Base-by-base conservation (phyloP, 2,329 filamentous ascomycete genomes). In the Beauveria sp. region DNA sequence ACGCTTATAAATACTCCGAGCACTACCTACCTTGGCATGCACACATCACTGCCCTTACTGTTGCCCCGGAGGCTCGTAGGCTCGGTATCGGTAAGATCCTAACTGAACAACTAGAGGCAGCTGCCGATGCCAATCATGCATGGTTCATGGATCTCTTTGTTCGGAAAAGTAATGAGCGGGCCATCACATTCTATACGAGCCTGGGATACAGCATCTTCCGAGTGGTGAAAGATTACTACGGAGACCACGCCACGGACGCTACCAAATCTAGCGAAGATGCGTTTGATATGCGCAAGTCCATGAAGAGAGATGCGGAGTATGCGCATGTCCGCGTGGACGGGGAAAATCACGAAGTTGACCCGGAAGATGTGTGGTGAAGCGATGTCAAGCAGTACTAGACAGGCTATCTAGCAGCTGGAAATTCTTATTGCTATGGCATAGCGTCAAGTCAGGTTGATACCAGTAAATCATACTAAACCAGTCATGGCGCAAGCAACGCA, bases 11-110 rank as follows among this genome's bases (percentile, higher is more conserved):
- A 63, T 86, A 86, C 69, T 94, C 91, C 55, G 82, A 88, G 69
- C 92, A 97, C 77, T 96, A 96, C 77, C 88, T 96, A n/a, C 93
- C 93, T n/a, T 97, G 92, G 91, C 94, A 99, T 77, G 93, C 92
- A 22, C 94, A 99, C 76, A 96, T 99, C 71, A 99, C 94, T 5
- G 94, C 93, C 41, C 81, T 99, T 56, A 97, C 94, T 0, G 91
- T 99, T 22, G 88, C 93, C 0, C 94, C 94, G 0, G 85, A 88
- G 61, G 91, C 91, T 55, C 87, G 94, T 30, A 85, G 94, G 48
- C 82, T 94, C 18, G 93, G 94, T 18, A 89, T 97, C 68, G 94
- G 93, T 55, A 91, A 89, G 63, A 87, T 89, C 51, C 81, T 99
- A 43, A 92, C 89, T 0, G 83, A 89, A 69, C 86, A 90, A 61